A percentile compares a stretch with the other conserved stretches of the same genome.
These are phyloP conservation scores for Lichenothelia convexa DNA, from an alignment of 495 filamentous ascomycete genomes.

Conservation along the genomic window DNA sequence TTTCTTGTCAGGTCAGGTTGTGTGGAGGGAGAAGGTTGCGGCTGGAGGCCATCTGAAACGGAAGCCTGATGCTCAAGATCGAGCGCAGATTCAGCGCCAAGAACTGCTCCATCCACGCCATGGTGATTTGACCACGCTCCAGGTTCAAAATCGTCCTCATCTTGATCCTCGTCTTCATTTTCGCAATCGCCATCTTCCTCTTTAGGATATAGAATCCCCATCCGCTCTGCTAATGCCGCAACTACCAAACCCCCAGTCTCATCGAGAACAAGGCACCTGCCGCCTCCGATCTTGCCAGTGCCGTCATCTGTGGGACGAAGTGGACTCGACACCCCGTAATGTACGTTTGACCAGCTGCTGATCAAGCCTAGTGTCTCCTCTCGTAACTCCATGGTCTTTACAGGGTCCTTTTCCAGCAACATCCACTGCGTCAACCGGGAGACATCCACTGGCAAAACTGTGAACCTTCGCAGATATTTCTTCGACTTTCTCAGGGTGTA, in stretches of 20 bases:
- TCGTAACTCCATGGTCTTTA: slow-evolving; percentile 70
- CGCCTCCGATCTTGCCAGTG: slow-evolving; percentile 30
- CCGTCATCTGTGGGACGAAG: slow-evolving; percentile 15
- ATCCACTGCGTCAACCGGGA: slow-evolving; percentile 52
- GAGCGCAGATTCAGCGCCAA: no score
- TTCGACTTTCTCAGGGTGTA: slow-evolving; percentile 85
- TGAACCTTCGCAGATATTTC: slow-evolving; percentile 82
- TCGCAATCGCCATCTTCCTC: slow-evolving; percentile 5
- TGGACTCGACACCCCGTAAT: slow-evolving; percentile 26
- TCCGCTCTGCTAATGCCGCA: slow-evolving; percentile 75
- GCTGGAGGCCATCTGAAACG: no score
- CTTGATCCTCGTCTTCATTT: not conserved
- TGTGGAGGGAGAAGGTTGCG: not conserved
- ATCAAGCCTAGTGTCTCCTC: slow-evolving; percentile 69
- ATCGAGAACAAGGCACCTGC: slow-evolving; percentile 76
- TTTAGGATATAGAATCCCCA: slow-evolving; percentile 58
- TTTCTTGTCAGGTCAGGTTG: no score
- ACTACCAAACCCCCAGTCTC: slow-evolving; percentile 77
- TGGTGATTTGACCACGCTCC: not conserved
- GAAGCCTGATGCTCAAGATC: no score
- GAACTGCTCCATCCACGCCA: no score
- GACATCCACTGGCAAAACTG: slow-evolving; percentile 65
- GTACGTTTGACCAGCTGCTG: slow-evolving; percentile 45
- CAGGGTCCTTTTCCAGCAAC: slow-evolving; percentile 55
- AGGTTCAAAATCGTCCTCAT: not conserved